Conservation (phyloP, 352 stramenopile genomes). For the Globisporangium radiosum region DNA sequence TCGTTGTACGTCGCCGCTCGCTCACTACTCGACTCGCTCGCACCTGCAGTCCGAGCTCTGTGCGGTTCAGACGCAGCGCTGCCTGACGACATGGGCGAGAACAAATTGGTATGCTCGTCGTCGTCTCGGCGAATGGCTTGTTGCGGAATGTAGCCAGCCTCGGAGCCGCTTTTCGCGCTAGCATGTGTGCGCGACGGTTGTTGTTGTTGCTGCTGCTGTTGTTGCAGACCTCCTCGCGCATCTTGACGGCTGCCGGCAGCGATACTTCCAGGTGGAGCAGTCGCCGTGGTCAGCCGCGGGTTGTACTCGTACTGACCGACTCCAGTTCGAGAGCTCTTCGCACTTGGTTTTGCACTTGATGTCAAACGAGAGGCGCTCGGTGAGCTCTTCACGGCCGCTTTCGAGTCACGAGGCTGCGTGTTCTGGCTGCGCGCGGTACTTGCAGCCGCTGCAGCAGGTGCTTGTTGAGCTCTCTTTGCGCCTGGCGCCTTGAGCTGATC, state of each 20-base stretch:
- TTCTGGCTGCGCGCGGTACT: background rate
- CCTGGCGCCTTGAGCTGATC: conserved; percentile 1
- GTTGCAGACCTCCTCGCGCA: background rate
- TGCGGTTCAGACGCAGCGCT: conserved; percentile 3
- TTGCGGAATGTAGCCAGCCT: no score
- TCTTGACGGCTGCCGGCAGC: background rate
- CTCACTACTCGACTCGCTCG: background rate
- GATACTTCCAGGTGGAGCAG: background rate
- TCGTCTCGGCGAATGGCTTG: background rate
- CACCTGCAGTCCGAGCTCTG: conserved; percentile 20
- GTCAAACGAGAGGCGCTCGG: background rate
- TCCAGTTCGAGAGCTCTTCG: conserved; percentile 3
- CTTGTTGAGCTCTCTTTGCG: conserved; percentile 4
- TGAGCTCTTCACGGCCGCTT: conserved; percentile 12
- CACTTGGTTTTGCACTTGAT: conserved; percentile 1
- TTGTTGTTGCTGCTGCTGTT: background rate
- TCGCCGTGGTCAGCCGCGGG: background rate
- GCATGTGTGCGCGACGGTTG: background rate
- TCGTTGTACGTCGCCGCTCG: background rate
- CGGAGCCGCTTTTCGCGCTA: background rate
- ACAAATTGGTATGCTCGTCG: conserved; percentile 7
- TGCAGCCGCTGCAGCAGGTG: background rate
- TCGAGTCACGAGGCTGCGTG: conserved; percentile 1
- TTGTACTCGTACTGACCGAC: background rate
- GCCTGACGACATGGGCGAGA: conserved; percentile 2